Percentiles rank a stretch among this genome's conserved stretches.
These are phyloP conservation scores for Sclerotinia borealis DNA, from an alignment of 2,329 filamentous ascomycete species.

Conservation along the genomic window DNA sequence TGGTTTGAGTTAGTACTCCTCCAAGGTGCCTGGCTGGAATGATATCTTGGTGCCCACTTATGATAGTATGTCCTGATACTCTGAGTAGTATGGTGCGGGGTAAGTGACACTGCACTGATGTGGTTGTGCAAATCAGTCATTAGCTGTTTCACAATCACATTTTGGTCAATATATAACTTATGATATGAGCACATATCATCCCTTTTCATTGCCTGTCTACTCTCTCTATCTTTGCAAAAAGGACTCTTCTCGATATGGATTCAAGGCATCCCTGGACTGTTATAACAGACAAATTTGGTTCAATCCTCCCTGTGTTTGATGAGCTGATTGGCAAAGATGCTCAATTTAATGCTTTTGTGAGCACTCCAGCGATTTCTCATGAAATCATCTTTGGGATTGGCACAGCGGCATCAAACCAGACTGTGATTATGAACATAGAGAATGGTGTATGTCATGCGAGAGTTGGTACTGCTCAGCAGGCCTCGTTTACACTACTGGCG, in stretches of 20 bases:
- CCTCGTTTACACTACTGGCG: background rate
- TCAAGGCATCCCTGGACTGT: background rate
- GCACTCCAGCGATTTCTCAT: background rate
- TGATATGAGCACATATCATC: background rate
- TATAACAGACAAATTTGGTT: background rate
- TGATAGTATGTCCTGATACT: background rate
- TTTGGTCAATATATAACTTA: no score
- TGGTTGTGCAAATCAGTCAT: background rate
- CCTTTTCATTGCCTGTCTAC: no score
- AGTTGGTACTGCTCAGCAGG: background rate
- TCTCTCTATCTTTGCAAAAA: no score
- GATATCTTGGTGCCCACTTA: background rate
- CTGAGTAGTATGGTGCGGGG: background rate
- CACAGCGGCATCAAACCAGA: background rate
- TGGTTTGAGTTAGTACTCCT: background rate
- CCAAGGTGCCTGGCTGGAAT: no score
- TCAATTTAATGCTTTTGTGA: background rate
- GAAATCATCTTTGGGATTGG: background rate
- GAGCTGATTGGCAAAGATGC: background rate
- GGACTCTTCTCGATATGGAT: background rate
- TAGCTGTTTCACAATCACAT: no score
- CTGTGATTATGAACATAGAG: background rate
- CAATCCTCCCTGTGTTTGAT: background rate
- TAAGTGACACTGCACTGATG: background rate
- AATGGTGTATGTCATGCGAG: background rate